Base-by-base conservation (phyloP, 805 yeast species). In the Lachancea nothofagi region DNA sequence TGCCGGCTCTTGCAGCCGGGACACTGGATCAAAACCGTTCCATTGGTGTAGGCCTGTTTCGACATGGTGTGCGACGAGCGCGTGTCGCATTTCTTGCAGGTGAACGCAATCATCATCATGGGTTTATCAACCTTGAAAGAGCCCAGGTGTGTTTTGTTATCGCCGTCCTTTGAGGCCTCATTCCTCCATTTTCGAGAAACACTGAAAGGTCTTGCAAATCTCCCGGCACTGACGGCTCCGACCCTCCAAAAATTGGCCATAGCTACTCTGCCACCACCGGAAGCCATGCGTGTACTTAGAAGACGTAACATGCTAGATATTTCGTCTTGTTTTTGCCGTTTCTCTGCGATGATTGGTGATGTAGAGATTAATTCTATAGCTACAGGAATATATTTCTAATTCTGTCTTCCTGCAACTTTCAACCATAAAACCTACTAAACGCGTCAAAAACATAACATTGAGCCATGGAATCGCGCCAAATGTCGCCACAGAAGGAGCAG, bases 1-100 rank as follows among this genome's bases (percentile, higher is more conserved):
- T 90, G 97, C 48, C 96, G 75, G 54, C 76, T 80, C 48, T 81
- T 72, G 60, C 97, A 90, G 12, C 88, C 84, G 0, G 97, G 97
- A 58, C 97, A 90, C 54, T 86, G 87, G 18, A 90, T 82, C 36
- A 87, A 65, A 3, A 90, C 95, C 0, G 96, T 80, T 1, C 97
- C 97, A 7, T 70, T 66, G 10, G 81, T 76, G 58, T 90, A 90
- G 0, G 96, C 89, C 62, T 90, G 97, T 50, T 89, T 89, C 5
- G 96, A 83, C 55, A 90, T 82, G n/a, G 81, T 73, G 55, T 90
- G 97, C 3, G 88, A 78, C 0, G 96, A 87, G 41, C 97, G 68
- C 2, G 83, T 75, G 33, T 77, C 72, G 63, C 97, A 90, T 48
- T 78, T 77, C 58, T 88, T 90, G 64, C 97, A 90, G 0, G 96